A percentile compares a stretch with the other conserved stretches of the same genome.
Evolutionary conservation across 768 basidiomycete genomes (phyloP).

Genomic region (Leccinum broughii): DNA sequence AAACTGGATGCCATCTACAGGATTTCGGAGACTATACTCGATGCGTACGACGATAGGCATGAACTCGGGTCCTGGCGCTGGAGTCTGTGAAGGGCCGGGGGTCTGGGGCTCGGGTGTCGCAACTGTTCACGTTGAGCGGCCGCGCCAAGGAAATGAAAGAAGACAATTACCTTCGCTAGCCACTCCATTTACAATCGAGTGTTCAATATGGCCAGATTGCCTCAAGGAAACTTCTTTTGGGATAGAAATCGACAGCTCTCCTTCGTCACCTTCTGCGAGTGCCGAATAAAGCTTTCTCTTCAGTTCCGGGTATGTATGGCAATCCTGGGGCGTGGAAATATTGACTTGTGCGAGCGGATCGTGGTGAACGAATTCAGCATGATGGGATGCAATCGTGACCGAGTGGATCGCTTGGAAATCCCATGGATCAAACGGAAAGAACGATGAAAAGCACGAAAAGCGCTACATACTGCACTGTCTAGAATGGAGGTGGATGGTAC

Average conservation of each 20-base stretch:
- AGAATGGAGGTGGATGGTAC: conserved; percentile 84
- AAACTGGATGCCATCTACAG: conserved; percentile 84
- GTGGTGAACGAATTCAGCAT: conserved; percentile 75
- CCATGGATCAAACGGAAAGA: conserved; percentile 24
- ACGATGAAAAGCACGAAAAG: conserved; percentile 12
- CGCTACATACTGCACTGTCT: conserved; percentile 76
- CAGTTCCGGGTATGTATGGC: conserved; percentile 87
- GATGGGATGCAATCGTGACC: conserved; percentile 69
- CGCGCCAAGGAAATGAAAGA: neutral
- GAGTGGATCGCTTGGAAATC: conserved; percentile 59
- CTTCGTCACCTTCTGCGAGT: conserved; percentile 88
- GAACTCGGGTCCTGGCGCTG: conserved; percentile 58
- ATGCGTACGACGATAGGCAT: conserved; percentile 75
- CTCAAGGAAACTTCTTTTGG: conserved; percentile 69
- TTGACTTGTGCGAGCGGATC: conserved; percentile 71
- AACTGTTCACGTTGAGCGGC: conserved; percentile 38
- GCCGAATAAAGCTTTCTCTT: conserved; percentile 92
- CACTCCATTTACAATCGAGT: conserved; percentile 39
- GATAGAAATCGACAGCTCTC: conserved; percentile 89
- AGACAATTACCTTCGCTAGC: conserved; percentile 56
- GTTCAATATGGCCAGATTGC: conserved; percentile 50
- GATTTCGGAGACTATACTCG: conserved; percentile 78
- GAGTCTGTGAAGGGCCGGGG: conserved; percentile 43
- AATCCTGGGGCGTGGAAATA: conserved; percentile 70
- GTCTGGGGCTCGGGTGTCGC: conserved; percentile 86